phyloP scores from a whole-genome alignment of 2,329 filamentous ascomycete genomes.

The Alternaria atra region DNA sequence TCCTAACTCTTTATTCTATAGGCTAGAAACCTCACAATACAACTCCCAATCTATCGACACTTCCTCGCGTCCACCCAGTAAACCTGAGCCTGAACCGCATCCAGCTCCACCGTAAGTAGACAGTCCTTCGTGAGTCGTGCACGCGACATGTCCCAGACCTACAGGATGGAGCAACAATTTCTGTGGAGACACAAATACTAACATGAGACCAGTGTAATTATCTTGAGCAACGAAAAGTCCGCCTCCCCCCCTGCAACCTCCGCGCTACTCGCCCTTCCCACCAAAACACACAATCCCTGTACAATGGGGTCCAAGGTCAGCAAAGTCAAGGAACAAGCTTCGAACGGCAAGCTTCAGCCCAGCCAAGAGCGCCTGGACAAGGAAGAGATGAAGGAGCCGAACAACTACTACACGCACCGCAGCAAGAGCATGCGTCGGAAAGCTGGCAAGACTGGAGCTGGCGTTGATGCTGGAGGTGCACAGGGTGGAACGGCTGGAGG shows the following conservation, averaged over 20 bases:
- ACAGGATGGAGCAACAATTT: not conserved
- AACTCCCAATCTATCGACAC: not conserved
- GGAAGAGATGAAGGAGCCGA: constrained; percentile 47
- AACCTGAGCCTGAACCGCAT: constrained; percentile 25
- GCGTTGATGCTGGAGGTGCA: constrained; percentile 12
- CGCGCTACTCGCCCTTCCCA: not conserved
- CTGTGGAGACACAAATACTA: not conserved
- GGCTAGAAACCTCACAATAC: not conserved
- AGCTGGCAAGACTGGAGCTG: constrained; percentile 30
- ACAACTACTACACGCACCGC: constrained; percentile 45
- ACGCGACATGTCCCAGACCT: not conserved
- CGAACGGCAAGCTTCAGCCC: constrained; percentile 37
- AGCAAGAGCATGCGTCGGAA: constrained; percentile 47
- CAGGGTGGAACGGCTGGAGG: constrained; percentile 2
- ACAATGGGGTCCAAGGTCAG: constrained; percentile 44
- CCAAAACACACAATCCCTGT: not conserved
- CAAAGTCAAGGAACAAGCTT: constrained; percentile 27
- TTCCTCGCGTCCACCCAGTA: constrained; percentile 1
- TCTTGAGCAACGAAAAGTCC: constrained; percentile 21
- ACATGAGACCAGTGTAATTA: constrained; percentile 25
- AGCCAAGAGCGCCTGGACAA: constrained; percentile 39
- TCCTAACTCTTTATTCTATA: constrained; percentile 6
- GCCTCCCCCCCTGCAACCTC: not conserved
- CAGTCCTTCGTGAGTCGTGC: not conserved
- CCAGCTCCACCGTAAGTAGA: constrained; percentile 28